Evolutionary conservation across 2,329 filamentous ascomycete species (phyloP), one percentile per base, ranked within the genome.

Genomic region (Cercospora sesami): DNA sequence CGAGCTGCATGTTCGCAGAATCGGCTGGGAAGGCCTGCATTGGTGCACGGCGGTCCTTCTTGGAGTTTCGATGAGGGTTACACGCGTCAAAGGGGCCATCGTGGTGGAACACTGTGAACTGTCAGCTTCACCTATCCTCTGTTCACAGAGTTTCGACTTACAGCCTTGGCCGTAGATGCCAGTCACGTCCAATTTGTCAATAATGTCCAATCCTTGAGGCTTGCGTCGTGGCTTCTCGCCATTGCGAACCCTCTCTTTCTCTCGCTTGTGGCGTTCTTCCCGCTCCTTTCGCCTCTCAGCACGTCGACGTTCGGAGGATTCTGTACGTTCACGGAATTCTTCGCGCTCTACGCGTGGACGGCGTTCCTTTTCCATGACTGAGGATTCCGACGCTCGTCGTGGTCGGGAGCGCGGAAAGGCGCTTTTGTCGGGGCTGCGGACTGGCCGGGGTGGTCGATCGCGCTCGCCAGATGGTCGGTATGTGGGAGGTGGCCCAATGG

Each of bases 41-140:
- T 0, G 95, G 95, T 6, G 95, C 93, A 64, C 91, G 89, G 68
- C 90, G 88, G 75, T 90, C 89, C 74, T 90, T 92, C 77, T 91
- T 91, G 67, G 92, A 89, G 80, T 98, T 99, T 72, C 95, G 92
- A 79, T 96, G 91, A 4, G 95, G 93, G 79, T 97, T 96, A 79
- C 95, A 92, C 21, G 95, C 95, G 80, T 99, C 95, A 75, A 97
- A 99, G 4, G 95, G 95, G 0, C 95, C 95, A 76, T 98, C 95
- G 77, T 99, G 95, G 76, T 99, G 95, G 81, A 98, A 97, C 73
- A 97, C 93, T 96, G 75, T 16, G 67, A 60, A 26, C 21, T 55
- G 68, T 72, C 66, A 74, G 64, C 18, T 30, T 28, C 62, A 31
- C 12, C 42, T 14, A 48, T 31, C 33, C 45, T 23, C 26, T 6